Conservation (phyloP, 202 grass and related monocot species). For the Saccharum hybrid region DNA sequence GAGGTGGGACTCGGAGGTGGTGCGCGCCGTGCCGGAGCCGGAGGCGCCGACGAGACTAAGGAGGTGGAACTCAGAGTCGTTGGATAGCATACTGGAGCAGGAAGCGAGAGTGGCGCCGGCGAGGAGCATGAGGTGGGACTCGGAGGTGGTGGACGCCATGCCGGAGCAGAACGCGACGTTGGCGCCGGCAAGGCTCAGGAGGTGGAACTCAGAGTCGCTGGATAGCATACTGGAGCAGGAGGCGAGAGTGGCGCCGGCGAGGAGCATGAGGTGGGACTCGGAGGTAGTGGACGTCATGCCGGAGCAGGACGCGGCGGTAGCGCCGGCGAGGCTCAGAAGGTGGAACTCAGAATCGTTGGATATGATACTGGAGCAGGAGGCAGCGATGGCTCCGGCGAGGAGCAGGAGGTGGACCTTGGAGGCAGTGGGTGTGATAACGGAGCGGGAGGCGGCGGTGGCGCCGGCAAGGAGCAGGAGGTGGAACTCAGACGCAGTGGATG, state of each 20-base stretch:
- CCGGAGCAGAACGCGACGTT: not conserved
- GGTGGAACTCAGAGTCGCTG: conserved; percentile 47
- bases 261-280: conserved; percentile 20
- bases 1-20: conserved; percentile 38
- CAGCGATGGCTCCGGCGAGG: not conserved
- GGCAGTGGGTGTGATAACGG: not conserved
- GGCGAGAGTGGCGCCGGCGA: not conserved
- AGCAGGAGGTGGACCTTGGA: conserved; percentile 8
- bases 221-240: conserved; percentile 30
- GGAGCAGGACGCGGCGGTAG: not conserved
- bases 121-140: conserved; percentile 38
- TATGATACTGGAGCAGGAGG: not conserved
- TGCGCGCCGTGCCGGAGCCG: not conserved
- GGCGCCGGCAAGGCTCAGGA: conserved; percentile 46
- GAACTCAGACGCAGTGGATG: conserved; percentile 21
- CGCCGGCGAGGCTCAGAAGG: not conserved
- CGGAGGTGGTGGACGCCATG: not conserved
- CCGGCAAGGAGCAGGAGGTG: conserved; percentile 29
- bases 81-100: conserved; percentile 36
- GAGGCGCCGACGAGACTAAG: conserved; percentile 49
- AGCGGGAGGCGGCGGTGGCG: conserved; percentile 24
- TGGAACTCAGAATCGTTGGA: conserved; percentile 10
- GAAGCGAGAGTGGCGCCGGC: not conserved
- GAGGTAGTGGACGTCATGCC: not conserved
- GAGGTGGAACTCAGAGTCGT: conserved; percentile 49